phyloP scores from a whole-genome alignment of 2,329 filamentous ascomycete genomes.

The Truncatella angustata region DNA sequence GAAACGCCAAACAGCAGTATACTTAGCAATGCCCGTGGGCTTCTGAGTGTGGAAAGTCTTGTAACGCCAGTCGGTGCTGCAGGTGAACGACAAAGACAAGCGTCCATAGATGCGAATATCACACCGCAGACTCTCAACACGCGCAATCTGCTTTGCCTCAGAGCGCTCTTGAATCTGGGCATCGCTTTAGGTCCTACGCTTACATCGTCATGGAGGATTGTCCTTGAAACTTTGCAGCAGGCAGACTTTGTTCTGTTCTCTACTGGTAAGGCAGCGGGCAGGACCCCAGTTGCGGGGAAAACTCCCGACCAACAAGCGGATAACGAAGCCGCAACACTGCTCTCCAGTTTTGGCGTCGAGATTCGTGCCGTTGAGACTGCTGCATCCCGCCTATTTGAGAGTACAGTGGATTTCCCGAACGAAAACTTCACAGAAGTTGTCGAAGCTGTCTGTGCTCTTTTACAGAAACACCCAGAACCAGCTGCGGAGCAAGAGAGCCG shows the following conservation, averaged over 20 bases:
- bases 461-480: constrained; percentile 43
- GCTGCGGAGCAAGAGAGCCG: constrained; percentile 28
- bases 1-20: constrained; percentile 59
- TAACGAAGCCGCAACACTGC: constrained; percentile 47
- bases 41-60: constrained; percentile 72
- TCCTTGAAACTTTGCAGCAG: constrained; percentile 89
- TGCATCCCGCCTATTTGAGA: constrained; percentile 82
- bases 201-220: constrained; percentile 80
- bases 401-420: constrained; percentile 87
- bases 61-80: constrained; percentile 56
- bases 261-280: constrained; percentile 53
- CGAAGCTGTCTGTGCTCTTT: constrained; percentile 68
- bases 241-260: constrained; percentile 83
- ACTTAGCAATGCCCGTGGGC: constrained; percentile 67
- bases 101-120: constrained; percentile 52
- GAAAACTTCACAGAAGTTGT: constrained; percentile 77
- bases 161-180: constrained; percentile 90
- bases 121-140: constrained; percentile 66
- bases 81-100: constrained; percentile 58
- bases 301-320: constrained; percentile 48
- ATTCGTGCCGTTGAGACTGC: constrained; percentile 87
- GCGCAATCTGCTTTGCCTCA: constrained; percentile 83
- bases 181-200: constrained; percentile 91
- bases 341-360: constrained; percentile 72
- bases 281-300: constrained; percentile 46